These are phyloP conservation scores for Forsythia viridissima DNA, from an alignment of 257 asterid species.

Conservation along the genomic window DNA sequence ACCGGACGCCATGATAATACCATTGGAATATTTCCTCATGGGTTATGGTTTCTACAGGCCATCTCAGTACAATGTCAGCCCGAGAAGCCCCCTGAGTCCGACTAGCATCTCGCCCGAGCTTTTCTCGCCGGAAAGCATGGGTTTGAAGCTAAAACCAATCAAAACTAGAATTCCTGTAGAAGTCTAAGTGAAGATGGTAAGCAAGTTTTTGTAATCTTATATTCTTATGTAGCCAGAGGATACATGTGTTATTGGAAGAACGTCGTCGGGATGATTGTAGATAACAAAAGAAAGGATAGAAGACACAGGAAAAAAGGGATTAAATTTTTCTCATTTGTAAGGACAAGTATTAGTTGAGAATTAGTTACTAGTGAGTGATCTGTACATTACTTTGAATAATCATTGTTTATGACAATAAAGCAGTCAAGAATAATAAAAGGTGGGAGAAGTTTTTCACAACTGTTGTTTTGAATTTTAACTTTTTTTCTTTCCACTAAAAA, in stretches of 20 bases:
- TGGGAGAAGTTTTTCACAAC: constrained; percentile 14
- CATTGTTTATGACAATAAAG: constrained; percentile 21
- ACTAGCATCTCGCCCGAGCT: constrained; percentile 63
- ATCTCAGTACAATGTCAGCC: constrained; percentile 48
- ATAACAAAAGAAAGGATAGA: constrained; percentile 23
- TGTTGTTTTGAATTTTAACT: not conserved
- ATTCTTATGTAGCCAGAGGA: constrained; percentile 20
- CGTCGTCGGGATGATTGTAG: constrained; percentile 32
- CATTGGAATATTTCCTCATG: constrained; percentile 73
- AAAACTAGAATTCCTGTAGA: constrained; percentile 52
- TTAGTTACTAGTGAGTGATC: constrained; percentile 28
- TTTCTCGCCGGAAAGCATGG: constrained; percentile 76
- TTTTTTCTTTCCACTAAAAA: not conserved
- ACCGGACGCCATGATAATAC: constrained; percentile 75
- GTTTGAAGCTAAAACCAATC: constrained; percentile 60
- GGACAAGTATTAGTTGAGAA: constrained; percentile 18
- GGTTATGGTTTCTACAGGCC: constrained; percentile 63
- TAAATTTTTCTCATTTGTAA: constrained; percentile 14
- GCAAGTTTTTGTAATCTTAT: constrained; percentile 27
- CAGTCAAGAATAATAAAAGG: constrained; percentile 29
- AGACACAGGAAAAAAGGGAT: constrained; percentile 14
- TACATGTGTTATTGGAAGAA: constrained; percentile 12
- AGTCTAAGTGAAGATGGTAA: constrained; percentile 29
- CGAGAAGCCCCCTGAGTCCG: constrained; percentile 67
- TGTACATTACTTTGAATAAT: constrained; percentile 29